Conservation (phyloP, 257 asterid genomes). For the Fraxinus anomala region DNA sequence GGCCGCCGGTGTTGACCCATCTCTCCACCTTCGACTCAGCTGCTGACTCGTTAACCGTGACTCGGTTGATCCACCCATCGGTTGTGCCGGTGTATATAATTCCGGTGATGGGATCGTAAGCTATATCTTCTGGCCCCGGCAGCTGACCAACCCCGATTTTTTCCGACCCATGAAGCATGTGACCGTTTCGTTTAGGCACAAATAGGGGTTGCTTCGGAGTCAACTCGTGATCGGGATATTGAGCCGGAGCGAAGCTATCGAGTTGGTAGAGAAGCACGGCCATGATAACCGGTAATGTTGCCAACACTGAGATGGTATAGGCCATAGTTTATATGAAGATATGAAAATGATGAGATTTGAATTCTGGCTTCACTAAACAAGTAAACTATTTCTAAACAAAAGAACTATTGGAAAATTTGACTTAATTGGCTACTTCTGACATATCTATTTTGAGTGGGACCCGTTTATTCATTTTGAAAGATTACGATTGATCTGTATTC, state of each 20-base stretch:
- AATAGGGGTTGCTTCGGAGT: slow-evolving; percentile 24
- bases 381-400: too few species aligned
- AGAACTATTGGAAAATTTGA: too few species aligned
- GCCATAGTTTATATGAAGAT: neutral
- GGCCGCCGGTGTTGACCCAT: slow-evolving; percentile 88
- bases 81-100: slow-evolving; percentile 66
- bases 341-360: too few species aligned
- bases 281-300: slow-evolving; percentile 44
- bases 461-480: too few species aligned
- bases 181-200: slow-evolving; percentile 46
- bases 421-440: too few species aligned
- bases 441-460: too few species aligned
- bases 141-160: slow-evolving; percentile 63
- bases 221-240: slow-evolving; percentile 48
- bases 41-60: slow-evolving; percentile 46
- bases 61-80: slow-evolving; percentile 80
- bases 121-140: slow-evolving; percentile 73
- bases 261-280: slow-evolving; percentile 57
- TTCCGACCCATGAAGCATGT: slow-evolving; percentile 58
- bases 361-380: too few species aligned
- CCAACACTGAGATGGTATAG: slow-evolving; percentile 24
- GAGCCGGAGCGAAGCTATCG: slow-evolving; percentile 65
- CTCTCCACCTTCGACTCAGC: slow-evolving; percentile 58
- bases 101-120: slow-evolving; percentile 55
- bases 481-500: too few species aligned